phyloP scores from a whole-genome alignment of 1,284 basidiomycete genomes.

The Irpex sp. region DNA sequence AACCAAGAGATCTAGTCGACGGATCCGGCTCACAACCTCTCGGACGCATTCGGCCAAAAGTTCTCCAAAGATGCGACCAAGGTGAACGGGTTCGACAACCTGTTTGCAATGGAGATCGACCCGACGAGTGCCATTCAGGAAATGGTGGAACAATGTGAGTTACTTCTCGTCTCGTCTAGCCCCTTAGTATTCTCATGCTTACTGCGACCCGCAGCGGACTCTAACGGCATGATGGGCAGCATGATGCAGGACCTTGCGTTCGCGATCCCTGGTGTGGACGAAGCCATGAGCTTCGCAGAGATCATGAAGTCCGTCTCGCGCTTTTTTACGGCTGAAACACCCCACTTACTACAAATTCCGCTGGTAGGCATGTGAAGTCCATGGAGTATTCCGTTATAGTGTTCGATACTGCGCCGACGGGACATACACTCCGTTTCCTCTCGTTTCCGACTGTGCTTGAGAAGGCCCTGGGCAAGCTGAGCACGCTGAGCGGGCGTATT shows the following conservation, averaged over 20 bases:
- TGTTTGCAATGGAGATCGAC: constrained; percentile 99
- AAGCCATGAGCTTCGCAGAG: constrained; percentile 99
- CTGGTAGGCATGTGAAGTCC: constrained; percentile 91
- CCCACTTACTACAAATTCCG: background rate
- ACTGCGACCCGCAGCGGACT: constrained; percentile 58
- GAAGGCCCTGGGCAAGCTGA: constrained; percentile 95
- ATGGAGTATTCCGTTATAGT: constrained; percentile 99
- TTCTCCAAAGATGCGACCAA: constrained; percentile 99
- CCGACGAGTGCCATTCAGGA: constrained; percentile 96
- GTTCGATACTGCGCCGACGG: constrained; percentile 98
- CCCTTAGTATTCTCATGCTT: constrained; percentile 3
- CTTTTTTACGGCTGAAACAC: background rate
- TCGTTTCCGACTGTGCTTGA: constrained; percentile 98
- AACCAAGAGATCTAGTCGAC: constrained; percentile 67
- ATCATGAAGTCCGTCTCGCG: constrained; percentile 90
- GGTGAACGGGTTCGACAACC: constrained; percentile 97
- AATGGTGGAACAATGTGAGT: constrained; percentile 95
- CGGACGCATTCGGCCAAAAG: constrained; percentile 98
- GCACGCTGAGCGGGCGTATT: constrained; percentile 87
- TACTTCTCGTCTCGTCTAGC: constrained; percentile 14
- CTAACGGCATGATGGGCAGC: constrained; percentile 93
- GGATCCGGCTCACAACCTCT: constrained; percentile 98
- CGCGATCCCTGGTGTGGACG: constrained; percentile 98
- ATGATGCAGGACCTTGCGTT: constrained; percentile 99
- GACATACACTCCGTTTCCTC: constrained; percentile 96